Evolutionary conservation across 2,329 filamentous ascomycete genomes (phyloP), one percentile per base, ranked within the genome.

Genomic region (Cladorrhinum sp.): DNA sequence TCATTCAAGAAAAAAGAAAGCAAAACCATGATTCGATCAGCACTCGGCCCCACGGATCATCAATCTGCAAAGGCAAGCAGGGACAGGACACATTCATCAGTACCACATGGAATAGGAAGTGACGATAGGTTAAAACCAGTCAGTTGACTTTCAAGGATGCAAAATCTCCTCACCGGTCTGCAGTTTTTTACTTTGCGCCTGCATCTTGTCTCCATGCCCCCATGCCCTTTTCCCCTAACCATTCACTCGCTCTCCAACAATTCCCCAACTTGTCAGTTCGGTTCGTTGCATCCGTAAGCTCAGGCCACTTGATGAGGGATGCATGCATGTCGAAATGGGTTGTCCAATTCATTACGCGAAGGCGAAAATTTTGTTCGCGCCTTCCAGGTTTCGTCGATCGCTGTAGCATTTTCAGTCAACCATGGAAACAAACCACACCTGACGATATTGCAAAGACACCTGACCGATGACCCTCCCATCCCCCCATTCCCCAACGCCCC

Each of bases 321-420:
- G 41, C 41, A 45, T 45, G 41, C 16, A 12, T 16, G 25, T 20
- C 22, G 13, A 41, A 48, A 55, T 51, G 32, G 29, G 16, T 22
- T 29, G 48, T 45, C 50, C 22, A 53, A 61, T 62, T 62, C 55
- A 52, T 62, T 63, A 63, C 59, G 58, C 55, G 55, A 61, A 56
- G 54, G 54, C 53, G 23, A 51, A 29, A 55, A 45, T 41, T 61
- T 50, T 55, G 62, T 57, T 60, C 62, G 54, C 53, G 38, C 23
- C 53, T 23, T n/a, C n/a, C n/a, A n/a, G n/a, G n/a, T n/a, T 36
- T 56, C 53, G 53, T 62, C 61, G 61, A 65, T 65, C 61, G 58
- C 57, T 54, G 53, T 60, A 63, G 65, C 65, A 68, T 68, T 67
- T 13, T 41, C 36, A 8, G 62, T 64, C 25, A 63, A 63, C 64